Percentiles rank a stretch among this genome's conserved stretches.
phyloP scores from a whole-genome alignment of 2,329 filamentous ascomycete species.

The Aspergillus udagawae region DNA sequence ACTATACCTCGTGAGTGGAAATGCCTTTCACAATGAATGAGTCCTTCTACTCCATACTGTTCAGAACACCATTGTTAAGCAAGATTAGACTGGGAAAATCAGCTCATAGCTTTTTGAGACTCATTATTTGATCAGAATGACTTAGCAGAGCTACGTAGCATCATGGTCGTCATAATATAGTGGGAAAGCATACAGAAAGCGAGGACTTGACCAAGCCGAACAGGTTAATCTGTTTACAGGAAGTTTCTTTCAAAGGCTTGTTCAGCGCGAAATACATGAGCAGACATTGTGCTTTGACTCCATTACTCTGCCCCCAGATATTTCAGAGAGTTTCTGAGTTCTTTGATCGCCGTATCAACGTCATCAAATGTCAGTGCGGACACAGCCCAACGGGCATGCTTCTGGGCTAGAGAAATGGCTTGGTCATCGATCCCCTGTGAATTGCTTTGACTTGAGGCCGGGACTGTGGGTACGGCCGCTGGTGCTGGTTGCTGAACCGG shows the following conservation, averaged over 20 bases:
- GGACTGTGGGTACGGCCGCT: constrained; percentile 14
- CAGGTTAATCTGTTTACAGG: not conserved
- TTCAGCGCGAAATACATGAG: not conserved
- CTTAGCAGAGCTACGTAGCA: not conserved
- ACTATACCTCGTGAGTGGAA: not conserved
- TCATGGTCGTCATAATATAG: not conserved
- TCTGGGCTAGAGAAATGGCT: constrained; percentile 75
- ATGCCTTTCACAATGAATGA: not conserved
- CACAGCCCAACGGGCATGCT: constrained; percentile 95
- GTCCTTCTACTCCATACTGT: not conserved
- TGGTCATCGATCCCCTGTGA: constrained; percentile 59
- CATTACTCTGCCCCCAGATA: constrained; percentile 60
- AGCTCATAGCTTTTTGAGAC: not conserved
- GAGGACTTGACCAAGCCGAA: not conserved
- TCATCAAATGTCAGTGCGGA: constrained; percentile 97
- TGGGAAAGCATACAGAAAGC: not conserved
- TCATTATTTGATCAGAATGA: not conserved
- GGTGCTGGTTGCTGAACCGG: constrained; percentile 17
- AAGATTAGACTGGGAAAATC: not conserved
- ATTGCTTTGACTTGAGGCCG: constrained; percentile 16
- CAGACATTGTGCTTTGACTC: not conserved
- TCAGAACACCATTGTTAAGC: not conserved
- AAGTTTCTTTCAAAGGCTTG: not conserved
- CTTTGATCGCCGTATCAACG: constrained; percentile 80
- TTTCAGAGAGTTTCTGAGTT: constrained; percentile 71